Evolutionary conservation across 768 basidiomycete genomes (phyloP).

Genomic region (Rhodocollybia butyracea): DNA sequence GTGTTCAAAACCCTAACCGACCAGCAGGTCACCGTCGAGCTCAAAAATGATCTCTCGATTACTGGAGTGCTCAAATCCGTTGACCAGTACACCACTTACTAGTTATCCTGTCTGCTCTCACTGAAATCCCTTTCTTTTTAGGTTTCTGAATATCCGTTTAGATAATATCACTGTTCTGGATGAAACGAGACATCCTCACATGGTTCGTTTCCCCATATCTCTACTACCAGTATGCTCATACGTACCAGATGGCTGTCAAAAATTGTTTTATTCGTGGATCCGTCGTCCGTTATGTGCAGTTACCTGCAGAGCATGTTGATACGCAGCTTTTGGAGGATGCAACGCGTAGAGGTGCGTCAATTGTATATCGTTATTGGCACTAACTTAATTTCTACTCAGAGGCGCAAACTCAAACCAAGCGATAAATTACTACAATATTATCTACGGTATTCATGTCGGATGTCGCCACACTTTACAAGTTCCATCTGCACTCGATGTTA

Average conservation of each 20-base stretch:
- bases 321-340: constrained; percentile 95
- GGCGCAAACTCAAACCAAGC: constrained; percentile 43
- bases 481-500: constrained; percentile 90
- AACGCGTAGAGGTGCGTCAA: constrained; percentile 78
- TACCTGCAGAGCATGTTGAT: constrained; percentile 91
- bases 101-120: not conserved
- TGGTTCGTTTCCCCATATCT: constrained; percentile 62
- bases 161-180: constrained; percentile 93
- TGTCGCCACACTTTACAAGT: constrained; percentile 86
- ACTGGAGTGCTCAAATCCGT: constrained; percentile 95
- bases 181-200: constrained; percentile 92
- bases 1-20: constrained; percentile 99
- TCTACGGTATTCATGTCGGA: constrained; percentile 18
- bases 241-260: constrained; percentile 88
- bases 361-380: not conserved
- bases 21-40: constrained; percentile 93
- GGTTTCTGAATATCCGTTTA: constrained; percentile 93
- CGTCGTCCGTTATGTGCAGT: constrained; percentile 95
- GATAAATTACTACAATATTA: constrained; percentile 18
- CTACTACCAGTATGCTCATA: not conserved
- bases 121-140: too few species aligned
- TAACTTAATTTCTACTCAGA: constrained; percentile 30
- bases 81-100: constrained; percentile 70
- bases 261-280: constrained; percentile 99
- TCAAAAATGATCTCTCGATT: constrained; percentile 98